Conservation (phyloP, 1,284 basidiomycete genomes). For the Gomphus bonarii region DNA sequence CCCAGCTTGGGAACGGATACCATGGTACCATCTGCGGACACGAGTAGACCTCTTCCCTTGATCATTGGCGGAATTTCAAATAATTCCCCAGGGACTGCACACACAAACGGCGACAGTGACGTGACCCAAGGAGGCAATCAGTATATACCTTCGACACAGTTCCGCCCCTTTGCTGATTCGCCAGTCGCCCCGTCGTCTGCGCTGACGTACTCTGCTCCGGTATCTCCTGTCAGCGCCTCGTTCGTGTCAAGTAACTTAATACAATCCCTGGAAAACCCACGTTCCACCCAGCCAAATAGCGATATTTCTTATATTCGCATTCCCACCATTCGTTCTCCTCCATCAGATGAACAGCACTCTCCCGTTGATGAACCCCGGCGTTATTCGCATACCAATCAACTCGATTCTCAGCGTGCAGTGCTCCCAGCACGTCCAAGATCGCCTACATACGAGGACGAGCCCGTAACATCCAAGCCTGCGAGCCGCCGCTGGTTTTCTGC, state of each 20-base stretch:
- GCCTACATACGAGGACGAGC: not conserved
- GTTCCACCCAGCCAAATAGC: not conserved
- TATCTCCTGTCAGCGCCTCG: constrained; percentile 36
- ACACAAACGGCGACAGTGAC: not conserved
- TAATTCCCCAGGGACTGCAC: not conserved
- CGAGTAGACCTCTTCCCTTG: not conserved
- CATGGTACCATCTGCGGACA: not conserved
- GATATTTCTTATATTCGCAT: not conserved
- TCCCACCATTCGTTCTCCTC: not conserved
- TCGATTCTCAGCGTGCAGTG: constrained; percentile 12
- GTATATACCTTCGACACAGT: constrained; percentile 24
- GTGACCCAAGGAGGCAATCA: not conserved
- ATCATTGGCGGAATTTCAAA: not conserved
- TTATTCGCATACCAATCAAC: not conserved
- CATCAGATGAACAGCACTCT: not conserved
- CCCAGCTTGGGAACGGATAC: not conserved
- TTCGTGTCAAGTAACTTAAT: constrained; percentile 50
- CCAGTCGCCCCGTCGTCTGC: constrained; percentile 15
- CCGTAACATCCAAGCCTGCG: constrained; percentile 14
- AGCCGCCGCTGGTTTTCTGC: constrained; percentile 40
- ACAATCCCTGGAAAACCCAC: constrained; percentile 36
- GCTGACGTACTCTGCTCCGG: constrained; percentile 18
- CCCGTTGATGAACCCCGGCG: not conserved
- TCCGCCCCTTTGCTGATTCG: constrained; percentile 36
- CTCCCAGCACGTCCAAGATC: constrained; percentile 5